Percentiles rank a stretch among this genome's conserved stretches.
These are phyloP conservation scores for Astrocystis sublimbata DNA, from an alignment of 495 filamentous ascomycete genomes.

Conservation along the genomic window DNA sequence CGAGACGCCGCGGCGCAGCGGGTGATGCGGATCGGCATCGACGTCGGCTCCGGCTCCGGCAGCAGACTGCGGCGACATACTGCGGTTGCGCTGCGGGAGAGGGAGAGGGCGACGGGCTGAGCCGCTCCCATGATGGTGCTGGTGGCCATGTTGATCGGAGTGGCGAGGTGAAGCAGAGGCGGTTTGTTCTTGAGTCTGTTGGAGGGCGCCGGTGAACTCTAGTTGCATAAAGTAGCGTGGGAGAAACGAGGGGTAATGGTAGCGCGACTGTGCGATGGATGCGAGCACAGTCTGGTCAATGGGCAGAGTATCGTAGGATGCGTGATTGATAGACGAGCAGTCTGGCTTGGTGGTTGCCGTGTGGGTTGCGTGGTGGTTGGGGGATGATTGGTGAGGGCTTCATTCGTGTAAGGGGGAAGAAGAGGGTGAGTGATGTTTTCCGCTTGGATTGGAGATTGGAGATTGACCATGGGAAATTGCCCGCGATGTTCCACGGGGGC, in stretches of 20 bases:
- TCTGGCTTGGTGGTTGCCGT: not conserved
- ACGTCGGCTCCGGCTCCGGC: too few species aligned
- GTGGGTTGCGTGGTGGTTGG: slow-evolving; percentile 2
- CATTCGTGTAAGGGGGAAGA: slow-evolving; percentile 6
- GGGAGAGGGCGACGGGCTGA: slow-evolving; percentile 30
- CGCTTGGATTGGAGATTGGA: too few species aligned
- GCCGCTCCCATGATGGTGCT: slow-evolving; percentile 50
- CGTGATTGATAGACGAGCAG: not conserved
- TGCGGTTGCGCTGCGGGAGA: slow-evolving; percentile 31
- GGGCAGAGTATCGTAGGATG: not conserved
- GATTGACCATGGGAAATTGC: slow-evolving; percentile 10
- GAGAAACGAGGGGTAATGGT: slow-evolving; percentile 34
- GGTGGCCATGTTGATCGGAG: slow-evolving; percentile 75
- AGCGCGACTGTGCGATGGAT: slow-evolving; percentile 67
- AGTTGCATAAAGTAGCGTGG: slow-evolving; percentile 82
- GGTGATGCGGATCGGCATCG: slow-evolving; percentile 13
- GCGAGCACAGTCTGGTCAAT: slow-evolving; percentile 40
- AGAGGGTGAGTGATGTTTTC: not conserved
- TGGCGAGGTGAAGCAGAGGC: slow-evolving; percentile 40
- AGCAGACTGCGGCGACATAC: slow-evolving; percentile 30
- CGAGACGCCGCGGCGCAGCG: slow-evolving; percentile 31
- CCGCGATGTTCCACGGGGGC: slow-evolving; percentile 2
- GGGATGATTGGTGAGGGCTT: not conserved
- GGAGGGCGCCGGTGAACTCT: slow-evolving; percentile 66
- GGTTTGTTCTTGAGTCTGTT: slow-evolving; percentile 51